Evolutionary conservation across 805 yeast genomes (phyloP).

Genomic region (Schwanniomyces yamadae): DNA sequence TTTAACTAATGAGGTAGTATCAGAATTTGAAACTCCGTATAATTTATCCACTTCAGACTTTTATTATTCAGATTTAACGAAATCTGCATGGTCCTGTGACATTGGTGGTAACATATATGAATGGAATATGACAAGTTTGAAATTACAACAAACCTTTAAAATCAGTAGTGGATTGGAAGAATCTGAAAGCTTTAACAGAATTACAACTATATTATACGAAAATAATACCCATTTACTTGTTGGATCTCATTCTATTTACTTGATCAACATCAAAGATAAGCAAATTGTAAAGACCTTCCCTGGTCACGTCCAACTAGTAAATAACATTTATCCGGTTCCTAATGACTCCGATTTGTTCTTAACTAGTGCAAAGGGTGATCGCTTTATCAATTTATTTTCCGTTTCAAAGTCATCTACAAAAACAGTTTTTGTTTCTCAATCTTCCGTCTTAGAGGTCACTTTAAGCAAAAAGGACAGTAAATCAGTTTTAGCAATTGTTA

Average conservation of each 20-base stretch:
- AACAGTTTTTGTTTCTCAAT: conserved; percentile 66
- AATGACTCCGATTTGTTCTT: conserved; percentile 47
- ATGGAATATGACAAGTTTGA: conserved; percentile 55
- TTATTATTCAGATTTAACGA: conserved; percentile 41
- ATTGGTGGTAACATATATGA: conserved; percentile 55
- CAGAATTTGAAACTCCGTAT: conserved; percentile 47
- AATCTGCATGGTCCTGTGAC: conserved; percentile 60
- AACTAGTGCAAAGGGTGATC: conserved; percentile 74
- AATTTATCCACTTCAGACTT: conserved; percentile 51
- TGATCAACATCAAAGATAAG: conserved; percentile 43
- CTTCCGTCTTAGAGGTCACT: conserved; percentile 52
- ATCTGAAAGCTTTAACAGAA: conserved; percentile 31
- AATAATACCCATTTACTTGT: conserved; percentile 48
- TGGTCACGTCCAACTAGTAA: conserved; percentile 73
- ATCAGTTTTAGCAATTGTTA: conserved; percentile 51
- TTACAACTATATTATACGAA: conserved; percentile 27
- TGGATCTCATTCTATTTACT: conserved; percentile 65
- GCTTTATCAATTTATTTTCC: conserved; percentile 74
- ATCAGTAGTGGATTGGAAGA: conserved; percentile 37
- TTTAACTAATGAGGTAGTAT: conserved; percentile 52
- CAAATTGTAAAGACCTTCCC: conserved; percentile 56
- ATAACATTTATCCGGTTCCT: conserved; percentile 42
- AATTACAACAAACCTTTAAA: conserved; percentile 42
- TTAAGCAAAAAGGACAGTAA: conserved; percentile 30
- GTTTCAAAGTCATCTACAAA: conserved; percentile 43